Conservation (phyloP, 495 filamentous ascomycete genomes). For the Daldinia grandis region DNA sequence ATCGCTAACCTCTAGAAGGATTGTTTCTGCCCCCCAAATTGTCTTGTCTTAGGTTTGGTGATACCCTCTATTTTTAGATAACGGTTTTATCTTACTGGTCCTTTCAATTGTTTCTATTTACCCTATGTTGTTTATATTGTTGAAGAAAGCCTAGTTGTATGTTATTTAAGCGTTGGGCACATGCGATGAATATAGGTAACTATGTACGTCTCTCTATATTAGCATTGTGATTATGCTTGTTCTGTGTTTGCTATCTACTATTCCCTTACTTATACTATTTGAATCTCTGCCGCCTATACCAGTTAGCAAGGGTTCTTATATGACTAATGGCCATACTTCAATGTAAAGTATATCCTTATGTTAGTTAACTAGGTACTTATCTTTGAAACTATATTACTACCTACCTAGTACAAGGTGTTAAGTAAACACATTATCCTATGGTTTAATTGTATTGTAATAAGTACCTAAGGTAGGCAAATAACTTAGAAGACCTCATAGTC, state of each 20-base stretch:
- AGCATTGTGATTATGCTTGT: not conserved
- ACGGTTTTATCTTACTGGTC: not conserved
- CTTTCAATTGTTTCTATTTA: not conserved
- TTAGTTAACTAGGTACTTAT: no score
- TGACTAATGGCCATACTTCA: not conserved
- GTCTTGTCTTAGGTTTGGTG: constrained; percentile 14
- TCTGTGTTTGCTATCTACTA: not conserved
- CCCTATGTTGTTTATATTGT: no score
- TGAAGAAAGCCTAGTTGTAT: no score
- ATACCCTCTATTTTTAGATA: constrained; percentile 27
- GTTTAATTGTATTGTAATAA: not conserved
- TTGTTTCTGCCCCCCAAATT: constrained; percentile 4
- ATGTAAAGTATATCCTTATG: not conserved
- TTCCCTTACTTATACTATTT: not conserved
- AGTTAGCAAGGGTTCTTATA: not conserved
- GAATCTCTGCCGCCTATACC: not conserved
- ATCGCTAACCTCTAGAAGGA: constrained; percentile 4
- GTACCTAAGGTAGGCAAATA: not conserved
- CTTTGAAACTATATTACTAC: not conserved
- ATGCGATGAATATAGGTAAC: no score
- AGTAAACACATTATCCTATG: not conserved
- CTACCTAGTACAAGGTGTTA: not conserved
- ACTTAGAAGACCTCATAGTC: not conserved
- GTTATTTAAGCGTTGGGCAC: no score
- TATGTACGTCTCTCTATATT: not conserved